Conservation (phyloP, 768 basidiomycete genomes). For the Mycena chlorophos region DNA sequence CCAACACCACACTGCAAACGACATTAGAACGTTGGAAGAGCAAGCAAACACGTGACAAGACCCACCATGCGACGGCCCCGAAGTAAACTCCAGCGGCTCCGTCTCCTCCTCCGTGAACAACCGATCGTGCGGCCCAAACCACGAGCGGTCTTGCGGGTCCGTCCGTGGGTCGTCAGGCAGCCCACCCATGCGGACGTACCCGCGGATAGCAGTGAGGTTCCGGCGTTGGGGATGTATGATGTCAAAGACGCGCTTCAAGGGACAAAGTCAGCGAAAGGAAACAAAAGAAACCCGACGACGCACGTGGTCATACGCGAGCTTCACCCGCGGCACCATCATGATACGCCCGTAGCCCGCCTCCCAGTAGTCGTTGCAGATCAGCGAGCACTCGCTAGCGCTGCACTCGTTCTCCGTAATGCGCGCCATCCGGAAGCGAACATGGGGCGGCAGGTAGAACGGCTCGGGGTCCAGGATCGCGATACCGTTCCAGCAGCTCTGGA, state of each 20-base stretch:
- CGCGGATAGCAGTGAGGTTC: conserved; percentile 94
- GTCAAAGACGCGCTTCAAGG: conserved; percentile 80
- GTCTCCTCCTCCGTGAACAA: conserved; percentile 89
- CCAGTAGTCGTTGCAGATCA: conserved; percentile 99
- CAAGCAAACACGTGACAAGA: conserved; percentile 20
- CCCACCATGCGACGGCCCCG: conserved; percentile 87
- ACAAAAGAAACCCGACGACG: conserved; percentile 25
- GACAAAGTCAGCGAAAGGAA: background rate
- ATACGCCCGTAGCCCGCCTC: conserved; percentile 93
- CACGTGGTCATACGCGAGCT: conserved; percentile 91
- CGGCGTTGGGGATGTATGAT: conserved; percentile 89
- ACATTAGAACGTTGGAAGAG: background rate
- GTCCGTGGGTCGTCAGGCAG: conserved; percentile 94
- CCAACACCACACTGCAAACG: conserved; percentile 91
- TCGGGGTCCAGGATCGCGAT: conserved; percentile 94
- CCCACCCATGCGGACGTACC: conserved; percentile 92
- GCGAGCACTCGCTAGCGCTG: conserved; percentile 90
- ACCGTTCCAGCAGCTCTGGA: conserved; percentile 99
- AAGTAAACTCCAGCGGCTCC: conserved; percentile 69
- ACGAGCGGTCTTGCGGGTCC: conserved; percentile 95
- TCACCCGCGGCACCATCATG: conserved; percentile 96
- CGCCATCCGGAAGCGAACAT: conserved; percentile 96
- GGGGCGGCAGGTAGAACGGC: conserved; percentile 89
- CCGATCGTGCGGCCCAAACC: conserved; percentile 97
- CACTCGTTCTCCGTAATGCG: conserved; percentile 85